phyloP scores from a whole-genome alignment of 164 flowering plant genomes.

The Cinnamomum micranthum region DNA sequence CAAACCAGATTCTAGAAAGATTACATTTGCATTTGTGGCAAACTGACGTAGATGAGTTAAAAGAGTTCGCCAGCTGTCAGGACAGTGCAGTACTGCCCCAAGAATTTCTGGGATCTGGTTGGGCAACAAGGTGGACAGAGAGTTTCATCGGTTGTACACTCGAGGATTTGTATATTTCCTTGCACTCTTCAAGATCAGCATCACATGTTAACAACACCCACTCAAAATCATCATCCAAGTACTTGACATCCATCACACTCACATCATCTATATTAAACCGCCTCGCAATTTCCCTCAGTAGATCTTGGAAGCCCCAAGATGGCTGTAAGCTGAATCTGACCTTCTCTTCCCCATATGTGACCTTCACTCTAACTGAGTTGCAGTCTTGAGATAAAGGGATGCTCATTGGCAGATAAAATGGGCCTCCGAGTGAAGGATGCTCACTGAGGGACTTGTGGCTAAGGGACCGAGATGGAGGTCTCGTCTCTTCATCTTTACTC shows the following conservation, averaged over 20 bases:
- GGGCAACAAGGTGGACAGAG: conserved; percentile 26
- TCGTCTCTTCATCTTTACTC: conserved; percentile 38
- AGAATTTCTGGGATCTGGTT: conserved; percentile 27
- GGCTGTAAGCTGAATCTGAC: conserved; percentile 64
- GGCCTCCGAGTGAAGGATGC: conserved; percentile 23
- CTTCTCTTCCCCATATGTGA: conserved; percentile 57
- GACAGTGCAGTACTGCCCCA: conserved; percentile 26
- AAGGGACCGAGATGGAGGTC: conserved; percentile 43
- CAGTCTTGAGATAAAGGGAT: conserved; percentile 17
- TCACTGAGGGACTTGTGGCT: conserved; percentile 41
- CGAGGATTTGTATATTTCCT: conserved; percentile 45
- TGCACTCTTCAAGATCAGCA: conserved; percentile 78
- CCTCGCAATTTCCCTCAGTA: conserved; percentile 53
- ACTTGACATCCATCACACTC: conserved; percentile 49
- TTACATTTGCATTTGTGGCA: neutral
- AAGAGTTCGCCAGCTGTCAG: conserved; percentile 5
- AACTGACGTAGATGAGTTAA: neutral
- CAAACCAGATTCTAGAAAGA: neutral
- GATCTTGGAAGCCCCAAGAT: conserved; percentile 49
- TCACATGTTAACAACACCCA: conserved; percentile 87
- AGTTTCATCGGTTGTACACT: conserved; percentile 45
- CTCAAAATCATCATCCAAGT: conserved; percentile 78
- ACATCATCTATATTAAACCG: conserved; percentile 52
- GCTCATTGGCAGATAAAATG: conserved; percentile 28
- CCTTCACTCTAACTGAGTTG: conserved; percentile 50